Evolutionary conservation across 768 basidiomycete species (phyloP), one percentile per base, ranked within the genome.

Genomic region (Collybia sp.): DNA sequence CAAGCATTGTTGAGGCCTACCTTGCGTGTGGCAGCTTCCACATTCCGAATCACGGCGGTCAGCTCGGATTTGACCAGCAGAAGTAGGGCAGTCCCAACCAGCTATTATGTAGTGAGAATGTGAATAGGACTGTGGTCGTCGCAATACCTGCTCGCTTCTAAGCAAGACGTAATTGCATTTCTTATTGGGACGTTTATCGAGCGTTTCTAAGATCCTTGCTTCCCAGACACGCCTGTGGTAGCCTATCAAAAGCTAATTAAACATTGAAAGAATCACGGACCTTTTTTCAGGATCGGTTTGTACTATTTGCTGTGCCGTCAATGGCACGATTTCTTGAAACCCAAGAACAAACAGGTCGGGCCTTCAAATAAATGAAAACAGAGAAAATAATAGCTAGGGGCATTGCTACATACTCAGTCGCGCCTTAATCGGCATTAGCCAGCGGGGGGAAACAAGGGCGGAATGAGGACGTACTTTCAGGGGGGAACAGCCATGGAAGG

Each of bases 271-370:
- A 37, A 38, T 8, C n/a, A 48, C 70, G 17, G 43, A 86, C 91
- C 81, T 79, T 68, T 92, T 93, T 59, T 93, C 92, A 1, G 94
- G 93, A 64, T 97, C 94, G 5, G 93, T 86, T 62, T 96, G 93
- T 12, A 97, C 75, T 36, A 99, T 97, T 62, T 97, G 94, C 57
- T 94, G 92, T 2, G 96, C 92, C n/a, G 92, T 97, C 40, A 99
- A 76, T 3, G 93, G 93, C 0, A 99, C 96, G 44, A 99, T 93
- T 65, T 99, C 96, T 64, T 99, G 94, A 61, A 97, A 96, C 2
- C 89, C 91, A 20, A 97, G 71, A 16, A 84, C 84, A 60, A 95
- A 85, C 50, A 98, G 82, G 58, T 97, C 93, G 5, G 93, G 93
- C 37, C 88, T 89, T 25, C 8, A 32, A 39, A 18, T 15, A 39